Evolutionary conservation across 768 basidiomycete species (phyloP).

Genomic region (Russula ochroleuca): DNA sequence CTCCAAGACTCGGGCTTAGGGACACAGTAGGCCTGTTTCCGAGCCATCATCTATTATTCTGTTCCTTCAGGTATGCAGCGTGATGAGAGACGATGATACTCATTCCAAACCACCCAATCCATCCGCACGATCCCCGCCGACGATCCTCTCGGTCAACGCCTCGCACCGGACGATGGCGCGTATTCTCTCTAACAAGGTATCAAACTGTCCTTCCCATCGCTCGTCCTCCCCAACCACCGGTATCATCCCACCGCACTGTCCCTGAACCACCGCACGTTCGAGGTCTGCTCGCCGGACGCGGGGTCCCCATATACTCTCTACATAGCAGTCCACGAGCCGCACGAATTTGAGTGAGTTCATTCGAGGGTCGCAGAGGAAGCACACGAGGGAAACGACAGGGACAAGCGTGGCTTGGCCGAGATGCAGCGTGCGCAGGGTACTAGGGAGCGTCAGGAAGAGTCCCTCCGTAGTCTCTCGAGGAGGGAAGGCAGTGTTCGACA

Average conservation of each 20-base stretch:
- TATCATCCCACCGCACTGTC: background rate
- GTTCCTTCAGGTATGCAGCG: background rate
- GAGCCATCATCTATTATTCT: background rate
- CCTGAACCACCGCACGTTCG: conserved; percentile 36
- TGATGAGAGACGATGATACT: conserved; percentile 1
- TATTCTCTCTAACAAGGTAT: conserved; percentile 35
- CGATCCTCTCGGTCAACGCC: conserved; percentile 49
- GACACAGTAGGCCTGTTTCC: background rate
- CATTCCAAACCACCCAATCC: conserved; percentile 25
- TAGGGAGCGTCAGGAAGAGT: conserved; percentile 38
- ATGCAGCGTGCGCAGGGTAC: conserved; percentile 40
- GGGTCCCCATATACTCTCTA: conserved; percentile 55
- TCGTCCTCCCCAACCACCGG: conserved; percentile 1
- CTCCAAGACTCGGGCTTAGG: background rate
- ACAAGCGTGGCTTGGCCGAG: conserved; percentile 51
- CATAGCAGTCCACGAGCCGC: conserved; percentile 50
- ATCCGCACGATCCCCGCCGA: conserved; percentile 49
- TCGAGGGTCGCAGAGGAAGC: conserved; percentile 34
- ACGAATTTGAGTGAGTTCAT: conserved; percentile 35
- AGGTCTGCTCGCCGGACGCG: conserved; percentile 49
- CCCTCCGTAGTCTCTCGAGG: conserved; percentile 26
- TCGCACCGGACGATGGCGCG: conserved; percentile 45
- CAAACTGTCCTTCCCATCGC: conserved; percentile 16
- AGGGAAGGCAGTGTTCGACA: conserved; percentile 47
- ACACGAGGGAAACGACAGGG: conserved; percentile 39